These are phyloP conservation scores for Penicillium italicum DNA, from an alignment of 2,329 filamentous ascomycete genomes.

Conservation along the genomic window DNA sequence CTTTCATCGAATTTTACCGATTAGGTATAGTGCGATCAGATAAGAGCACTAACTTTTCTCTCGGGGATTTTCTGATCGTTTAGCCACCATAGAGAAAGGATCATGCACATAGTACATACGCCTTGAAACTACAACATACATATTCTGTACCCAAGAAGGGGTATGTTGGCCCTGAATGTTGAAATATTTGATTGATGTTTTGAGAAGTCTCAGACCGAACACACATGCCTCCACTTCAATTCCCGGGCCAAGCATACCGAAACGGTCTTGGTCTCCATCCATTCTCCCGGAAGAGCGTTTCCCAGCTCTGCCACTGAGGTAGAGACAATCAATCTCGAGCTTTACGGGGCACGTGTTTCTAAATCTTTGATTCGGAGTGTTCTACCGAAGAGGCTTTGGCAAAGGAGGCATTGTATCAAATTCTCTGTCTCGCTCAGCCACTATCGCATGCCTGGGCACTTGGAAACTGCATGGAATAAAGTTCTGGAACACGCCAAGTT, in stretches of 20 bases:
- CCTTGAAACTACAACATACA: background rate
- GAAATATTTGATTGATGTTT: background rate
- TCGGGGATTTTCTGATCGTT: background rate
- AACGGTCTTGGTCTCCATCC: background rate
- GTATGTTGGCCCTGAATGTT: background rate
- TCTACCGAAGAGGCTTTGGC: background rate
- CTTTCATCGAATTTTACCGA: background rate
- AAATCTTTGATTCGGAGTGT: background rate
- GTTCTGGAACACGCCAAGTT: background rate
- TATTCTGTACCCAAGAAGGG: background rate
- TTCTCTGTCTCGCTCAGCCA: background rate
- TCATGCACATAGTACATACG: background rate
- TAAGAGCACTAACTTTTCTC: background rate
- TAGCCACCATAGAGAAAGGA: background rate
- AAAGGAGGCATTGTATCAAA: background rate
- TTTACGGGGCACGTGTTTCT: background rate
- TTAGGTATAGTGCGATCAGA: slow-evolving; percentile 4
- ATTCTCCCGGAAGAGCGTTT: slow-evolving; percentile 1
- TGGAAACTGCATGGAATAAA: background rate
- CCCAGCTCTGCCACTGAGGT: background rate
- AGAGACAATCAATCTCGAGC: background rate
- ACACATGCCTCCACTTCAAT: background rate
- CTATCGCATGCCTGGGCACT: background rate
- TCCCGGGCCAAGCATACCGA: background rate
- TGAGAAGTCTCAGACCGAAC: background rate